These are phyloP conservation scores for Phialophora chinensis DNA, from an alignment of 2,329 filamentous ascomycete species.

Conservation along the genomic window DNA sequence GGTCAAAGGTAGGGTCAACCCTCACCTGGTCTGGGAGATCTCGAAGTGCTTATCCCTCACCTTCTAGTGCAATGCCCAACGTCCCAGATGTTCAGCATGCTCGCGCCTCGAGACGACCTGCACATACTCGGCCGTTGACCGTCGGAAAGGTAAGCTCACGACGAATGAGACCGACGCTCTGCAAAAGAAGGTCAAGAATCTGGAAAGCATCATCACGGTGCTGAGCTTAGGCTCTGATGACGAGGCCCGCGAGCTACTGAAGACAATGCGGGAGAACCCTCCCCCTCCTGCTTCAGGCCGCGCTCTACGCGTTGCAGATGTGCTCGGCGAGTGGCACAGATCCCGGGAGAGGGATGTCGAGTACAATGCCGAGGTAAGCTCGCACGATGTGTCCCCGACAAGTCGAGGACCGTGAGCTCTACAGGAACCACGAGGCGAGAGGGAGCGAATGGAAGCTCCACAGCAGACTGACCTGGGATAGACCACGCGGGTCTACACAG, in stretches of 20 bases:
- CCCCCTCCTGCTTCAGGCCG: conserved; percentile 1
- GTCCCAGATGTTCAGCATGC: conserved; percentile 22
- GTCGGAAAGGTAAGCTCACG: conserved; percentile 25
- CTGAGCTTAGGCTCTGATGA: conserved; percentile 20
- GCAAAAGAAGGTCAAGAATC: conserved; percentile 15
- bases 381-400: not conserved
- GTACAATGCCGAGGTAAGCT: conserved; percentile 14
- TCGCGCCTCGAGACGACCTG: conserved; percentile 14
- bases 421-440: not conserved
- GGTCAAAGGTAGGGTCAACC: conserved; percentile 20
- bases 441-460: not conserved
- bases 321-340: conserved; percentile 12
- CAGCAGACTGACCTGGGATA: conserved; percentile 3
- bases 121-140: conserved; percentile 19
- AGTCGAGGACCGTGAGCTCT: not conserved
- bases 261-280: conserved; percentile 15
- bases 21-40: not conserved
- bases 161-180: conserved; percentile 21
- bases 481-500: conserved; percentile 17
- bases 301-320: not conserved
- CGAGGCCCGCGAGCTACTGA: conserved; percentile 21
- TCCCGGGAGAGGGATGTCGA: conserved; percentile 16
- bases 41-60: not conserved
- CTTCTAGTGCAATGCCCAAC: conserved; percentile 23
- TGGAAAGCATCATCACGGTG: conserved; percentile 17